phyloP scores from a whole-genome alignment of 2,329 filamentous ascomycete genomes.

The Leptographium flavum region DNA sequence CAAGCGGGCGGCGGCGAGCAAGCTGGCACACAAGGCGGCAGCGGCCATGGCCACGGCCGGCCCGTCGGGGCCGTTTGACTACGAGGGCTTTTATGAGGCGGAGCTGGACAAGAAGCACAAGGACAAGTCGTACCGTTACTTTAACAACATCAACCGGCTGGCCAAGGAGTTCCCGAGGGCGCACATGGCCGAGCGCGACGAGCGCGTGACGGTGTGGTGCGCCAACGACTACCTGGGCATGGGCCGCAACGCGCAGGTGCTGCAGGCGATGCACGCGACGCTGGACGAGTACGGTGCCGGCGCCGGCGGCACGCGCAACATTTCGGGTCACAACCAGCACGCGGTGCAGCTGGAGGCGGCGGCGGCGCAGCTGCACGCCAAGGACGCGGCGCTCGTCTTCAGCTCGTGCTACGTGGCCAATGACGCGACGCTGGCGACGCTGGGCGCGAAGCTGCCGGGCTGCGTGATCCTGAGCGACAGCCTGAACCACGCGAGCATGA shows the following conservation, averaged over 20 bases:
- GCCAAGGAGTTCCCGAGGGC: constrained; percentile 92
- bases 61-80: constrained; percentile 50
- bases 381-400: constrained; percentile 87
- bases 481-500: constrained; percentile 97
- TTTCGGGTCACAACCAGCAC: constrained; percentile 94
- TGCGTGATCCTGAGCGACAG: constrained; percentile 98
- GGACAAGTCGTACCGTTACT: constrained; percentile 99
- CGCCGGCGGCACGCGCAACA: constrained; percentile 90
- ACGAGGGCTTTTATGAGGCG: constrained; percentile 72
- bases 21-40: constrained; percentile 1
- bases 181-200: constrained; percentile 71
- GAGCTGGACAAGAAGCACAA: constrained; percentile 98
- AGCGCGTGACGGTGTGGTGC: constrained; percentile 95
- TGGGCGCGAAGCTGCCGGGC: constrained; percentile 92
- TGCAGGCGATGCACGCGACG: constrained; percentile 88
- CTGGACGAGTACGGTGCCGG: constrained; percentile 90
- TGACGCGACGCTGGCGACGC: constrained; percentile 86
- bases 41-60: constrained; percentile 11
- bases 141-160: constrained; percentile 99
- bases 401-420: constrained; percentile 98
- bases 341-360: constrained; percentile 72
- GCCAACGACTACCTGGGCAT: constrained; percentile 98
- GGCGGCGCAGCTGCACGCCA: constrained; percentile 76
- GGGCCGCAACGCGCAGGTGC: constrained; percentile 77
- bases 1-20: constrained; percentile 5